Base-by-base conservation (phyloP, 805 yeast genomes). In the Zygosaccharomyces kombuchaensis region DNA sequence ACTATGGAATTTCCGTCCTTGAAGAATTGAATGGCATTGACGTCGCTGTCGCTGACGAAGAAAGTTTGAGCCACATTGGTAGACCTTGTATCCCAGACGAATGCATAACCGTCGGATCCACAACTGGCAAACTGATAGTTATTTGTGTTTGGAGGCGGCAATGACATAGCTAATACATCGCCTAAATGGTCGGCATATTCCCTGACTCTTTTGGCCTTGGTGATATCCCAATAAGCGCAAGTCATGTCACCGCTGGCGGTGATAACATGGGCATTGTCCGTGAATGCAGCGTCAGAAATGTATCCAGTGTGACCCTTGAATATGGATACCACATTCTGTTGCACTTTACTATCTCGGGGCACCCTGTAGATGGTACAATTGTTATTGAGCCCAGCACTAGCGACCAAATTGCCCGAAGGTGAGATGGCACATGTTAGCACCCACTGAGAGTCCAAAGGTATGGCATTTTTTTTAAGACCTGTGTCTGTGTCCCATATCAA, bases 241-340 rank as follows among this genome's bases (percentile, higher is more conserved):
- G 91, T 79, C 81, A 82, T 77, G 62, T 89, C 97, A 2, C 96
- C 96, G 34, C 90, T 81, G 1, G 83, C 75, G 0, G 95, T 85
- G 13, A 88, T 57, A 0, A 87, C 61, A 23, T 70, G 71, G 4
- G 73, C 65, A 49, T 82, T 76, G 44, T 71, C 70, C n/a, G 83
- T 46, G 58, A 88, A 90, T 38, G 78, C 81, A 50, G 86, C 73
- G 53, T 81, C 87, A 0, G 91, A 80, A 4, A 90, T 77, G 60
- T 88, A 90, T 37, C 93, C 91, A 6, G 79, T 74, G 65, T 90
- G 96, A 1, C 93, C 93, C 59, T 84, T 82, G 60, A 86, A 76
- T 2, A 80, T 72, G 4, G 81, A 70, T 26, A 74, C 70, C 6
- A 78, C 70, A 31, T 66, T 63, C 47, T 70, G 74, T 46, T 69